Percentiles rank a stretch among this genome's conserved stretches.
These are phyloP conservation scores for Coemansia sp. DNA, from an alignment of 192 early-diverging fungal species.

Conservation along the genomic window DNA sequence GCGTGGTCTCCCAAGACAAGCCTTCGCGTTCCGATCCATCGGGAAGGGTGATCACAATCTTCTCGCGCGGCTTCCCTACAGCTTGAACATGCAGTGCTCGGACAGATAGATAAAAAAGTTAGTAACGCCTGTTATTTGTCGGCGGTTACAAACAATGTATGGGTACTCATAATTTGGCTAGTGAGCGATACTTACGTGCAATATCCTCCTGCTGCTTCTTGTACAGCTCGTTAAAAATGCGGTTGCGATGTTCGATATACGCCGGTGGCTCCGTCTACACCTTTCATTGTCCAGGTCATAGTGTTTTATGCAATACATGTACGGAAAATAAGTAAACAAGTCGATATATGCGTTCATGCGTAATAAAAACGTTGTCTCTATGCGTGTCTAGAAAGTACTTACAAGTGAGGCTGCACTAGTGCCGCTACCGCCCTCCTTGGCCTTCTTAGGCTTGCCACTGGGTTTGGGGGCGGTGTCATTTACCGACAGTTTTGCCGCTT, in stretches of 20 bases:
- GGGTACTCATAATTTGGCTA: neutral
- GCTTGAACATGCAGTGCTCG: neutral
- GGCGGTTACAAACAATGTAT: no score
- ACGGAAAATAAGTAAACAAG: no score
- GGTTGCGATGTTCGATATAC: conserved; percentile 54
- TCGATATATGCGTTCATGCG: neutral
- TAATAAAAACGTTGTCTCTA: neutral
- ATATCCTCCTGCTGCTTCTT: conserved; percentile 49
- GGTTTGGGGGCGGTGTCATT: conserved; percentile 15
- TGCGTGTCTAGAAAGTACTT: neutral
- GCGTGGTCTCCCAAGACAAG: conserved; percentile 91
- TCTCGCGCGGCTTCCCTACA: conserved; percentile 70
- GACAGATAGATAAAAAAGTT: neutral
- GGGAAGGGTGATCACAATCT: conserved; percentile 83
- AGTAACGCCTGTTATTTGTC: neutral
- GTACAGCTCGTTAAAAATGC: conserved; percentile 55
- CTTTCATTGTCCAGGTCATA: neutral
- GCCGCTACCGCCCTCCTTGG: conserved; percentile 15
- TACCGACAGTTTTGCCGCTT: conserved; percentile 34
- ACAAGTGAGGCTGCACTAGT: conserved; percentile 20
- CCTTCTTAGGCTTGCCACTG: conserved; percentile 22
- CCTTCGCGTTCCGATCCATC: conserved; percentile 82
- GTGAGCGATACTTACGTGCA: conserved; percentile 34
- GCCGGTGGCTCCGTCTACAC: conserved; percentile 42
- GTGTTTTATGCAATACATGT: neutral